phyloP scores from a whole-genome alignment of 1,139 yeast genomes.

The Yamadazyma taylorii region DNA sequence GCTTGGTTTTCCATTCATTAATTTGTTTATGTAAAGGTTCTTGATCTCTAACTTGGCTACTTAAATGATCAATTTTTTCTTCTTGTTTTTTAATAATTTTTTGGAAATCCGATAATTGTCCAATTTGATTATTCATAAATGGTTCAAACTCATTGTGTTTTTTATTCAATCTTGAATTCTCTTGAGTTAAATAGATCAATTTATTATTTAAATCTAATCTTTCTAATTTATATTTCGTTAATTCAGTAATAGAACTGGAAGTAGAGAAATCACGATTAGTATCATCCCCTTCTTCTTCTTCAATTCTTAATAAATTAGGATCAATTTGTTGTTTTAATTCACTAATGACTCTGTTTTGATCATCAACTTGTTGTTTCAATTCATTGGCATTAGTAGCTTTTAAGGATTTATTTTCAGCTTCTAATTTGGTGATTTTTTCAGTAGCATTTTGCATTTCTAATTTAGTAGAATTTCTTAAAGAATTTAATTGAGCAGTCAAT shows the following conservation, averaged over 20 bases:
- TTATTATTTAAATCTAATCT: slow-evolving; percentile 48
- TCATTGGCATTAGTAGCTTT: slow-evolving; percentile 19
- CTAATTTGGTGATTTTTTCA: slow-evolving; percentile 47
- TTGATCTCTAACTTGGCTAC: slow-evolving; percentile 45
- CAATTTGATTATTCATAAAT: slow-evolving; percentile 54
- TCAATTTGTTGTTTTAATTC: slow-evolving; percentile 37
- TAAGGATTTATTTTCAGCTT: slow-evolving; percentile 39
- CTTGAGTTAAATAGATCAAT: slow-evolving; percentile 46
- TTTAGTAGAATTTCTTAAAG: slow-evolving; percentile 46
- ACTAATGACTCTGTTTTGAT: slow-evolving; percentile 34
- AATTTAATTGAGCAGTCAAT: slow-evolving; percentile 47
- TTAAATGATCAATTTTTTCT: slow-evolving; percentile 40
- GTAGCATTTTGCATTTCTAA: slow-evolving; percentile 56
- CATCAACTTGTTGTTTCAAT: slow-evolving; percentile 28
- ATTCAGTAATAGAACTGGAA: slow-evolving; percentile 30
- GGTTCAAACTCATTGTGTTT: slow-evolving; percentile 51
- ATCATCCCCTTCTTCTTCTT: slow-evolving; percentile 22
- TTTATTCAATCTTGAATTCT: slow-evolving; percentile 41
- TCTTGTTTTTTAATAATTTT: slow-evolving; percentile 56
- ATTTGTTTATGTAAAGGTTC: slow-evolving; percentile 47
- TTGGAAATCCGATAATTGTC: slow-evolving; percentile 55
- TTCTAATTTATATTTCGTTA: slow-evolving; percentile 41
- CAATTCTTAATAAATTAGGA: slow-evolving; percentile 31
- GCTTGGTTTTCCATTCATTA: slow-evolving; percentile 47
- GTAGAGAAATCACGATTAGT: slow-evolving; percentile 14